phyloP scores from a whole-genome alignment of 306 rosid genomes.

The Prosopis cineraria region DNA sequence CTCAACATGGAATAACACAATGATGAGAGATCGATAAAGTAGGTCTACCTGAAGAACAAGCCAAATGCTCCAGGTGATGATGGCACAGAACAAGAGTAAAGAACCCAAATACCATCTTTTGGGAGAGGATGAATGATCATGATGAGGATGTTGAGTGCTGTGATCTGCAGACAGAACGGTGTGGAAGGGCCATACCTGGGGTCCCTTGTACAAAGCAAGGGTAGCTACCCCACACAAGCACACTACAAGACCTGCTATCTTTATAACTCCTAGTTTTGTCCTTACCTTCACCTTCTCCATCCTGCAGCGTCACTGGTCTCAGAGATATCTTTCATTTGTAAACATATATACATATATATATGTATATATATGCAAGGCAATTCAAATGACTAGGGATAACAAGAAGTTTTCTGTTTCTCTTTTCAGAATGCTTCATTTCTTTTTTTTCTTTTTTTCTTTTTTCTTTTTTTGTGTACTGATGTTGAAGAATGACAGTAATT shows the following conservation, averaged over 20 bases:
- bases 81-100: constrained; percentile 38
- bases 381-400: too few relatives aligned
- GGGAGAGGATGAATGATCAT: constrained; percentile 37
- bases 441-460: too few relatives aligned
- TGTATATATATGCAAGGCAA: too few relatives aligned
- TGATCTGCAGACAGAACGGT: constrained; percentile 30
- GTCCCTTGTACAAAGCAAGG: constrained; percentile 66
- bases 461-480: background rate
- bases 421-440: background rate
- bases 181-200: constrained; percentile 38
- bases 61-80: constrained; percentile 56
- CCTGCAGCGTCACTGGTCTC: constrained; percentile 29
- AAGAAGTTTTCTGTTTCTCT: background rate
- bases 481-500: background rate
- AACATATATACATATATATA: too few relatives aligned
- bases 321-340: background rate
- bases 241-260: constrained; percentile 49
- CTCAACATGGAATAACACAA: background rate
- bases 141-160: constrained; percentile 15
- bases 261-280: constrained; percentile 53
- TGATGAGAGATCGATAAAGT: background rate
- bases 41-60: constrained; percentile 55
- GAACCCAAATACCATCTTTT: constrained; percentile 63
- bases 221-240: constrained; percentile 59
- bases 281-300: constrained; percentile 55